Evolutionary conservation across 1,284 basidiomycete species (phyloP), one percentile per base, ranked within the genome.

Genomic region (Ustilago xerochloae): DNA sequence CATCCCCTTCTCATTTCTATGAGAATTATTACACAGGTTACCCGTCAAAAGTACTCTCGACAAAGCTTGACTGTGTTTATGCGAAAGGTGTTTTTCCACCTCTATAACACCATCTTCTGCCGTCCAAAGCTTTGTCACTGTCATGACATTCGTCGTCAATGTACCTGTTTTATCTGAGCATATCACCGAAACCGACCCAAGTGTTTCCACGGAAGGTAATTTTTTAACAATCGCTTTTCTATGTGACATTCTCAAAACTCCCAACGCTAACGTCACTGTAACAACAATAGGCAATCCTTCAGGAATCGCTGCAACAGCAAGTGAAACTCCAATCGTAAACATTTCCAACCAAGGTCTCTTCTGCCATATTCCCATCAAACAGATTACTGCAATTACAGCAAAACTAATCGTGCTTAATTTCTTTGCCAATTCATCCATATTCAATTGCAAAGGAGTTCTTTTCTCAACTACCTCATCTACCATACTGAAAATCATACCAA

Each of bases 121-220:
- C 0, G 91, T 88, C 85, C 94, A 98, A 13, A 91, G 87, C 77
- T 94, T 91, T 0, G 91, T 92, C 12, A 98, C 93, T 0, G 94
- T 96, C 88, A 97, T 94, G 79, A 97, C 92, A 85, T 97, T 97
- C 84, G 91, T 93, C 0, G 96, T 99, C 54, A 98, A 86, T 1
- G 95, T 99, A 88, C 93, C 94, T 39, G 96, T 98, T 87, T 99
- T 99, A 86, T 99, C 96, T 1, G 93, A 94, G 83, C 96, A 98
- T 64, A 99, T 93, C 22, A 97, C 95, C 39, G 91, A 94, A 28
- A 98, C 93, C 8, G 91, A 93, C 2, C 96, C 96, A 1, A 98
- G 87, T 0, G 94, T 91, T 85, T 98, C 96, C 7, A 98, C 95
- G 1, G 92, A 94, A 65, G 95, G 96, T 45, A 98, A 86, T 82